Evolutionary conservation across 768 basidiomycete genomes (phyloP), one percentile per base, ranked within the genome.

Genomic region (Artomyces pyxidatus): DNA sequence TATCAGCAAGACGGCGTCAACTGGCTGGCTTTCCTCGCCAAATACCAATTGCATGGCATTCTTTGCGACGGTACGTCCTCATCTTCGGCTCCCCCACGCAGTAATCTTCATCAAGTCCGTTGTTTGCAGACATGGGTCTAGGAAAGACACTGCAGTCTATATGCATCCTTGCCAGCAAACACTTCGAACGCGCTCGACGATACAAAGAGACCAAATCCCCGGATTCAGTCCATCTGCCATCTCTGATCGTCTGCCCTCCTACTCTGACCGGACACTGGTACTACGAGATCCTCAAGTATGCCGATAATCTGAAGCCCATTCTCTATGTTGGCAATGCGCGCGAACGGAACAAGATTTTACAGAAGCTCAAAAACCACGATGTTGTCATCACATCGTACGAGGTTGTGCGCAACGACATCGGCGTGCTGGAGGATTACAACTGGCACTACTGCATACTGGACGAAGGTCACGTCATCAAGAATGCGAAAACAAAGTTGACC

Each of bases 251-350:
- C 48, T 99, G 96, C 59, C 96, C 96, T 0, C 95, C 96, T 3
- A 99, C 96, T 1, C 78, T 99, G 45, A 96, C 92, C 2, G 95
- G 96, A 9, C 96, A 99, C 63, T 99, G 96, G 96, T 93, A 91
- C 64, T 95, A 98, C 66, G 96, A 99, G 69, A 86, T 98, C 51
- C 72, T 84, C 42, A 98, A 96, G 61, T 99, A 98, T 58, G 76
- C 84, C 3, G 85, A 87, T 41, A 87, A 84, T 58, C 73, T 98
- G 44, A 77, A 76, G 25, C 90, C 94, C 0, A 72, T 96, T 42
- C 71, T 94, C 53, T 99, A 98, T 66, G 85, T 85, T 7, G 96
- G 96, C 21, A 85, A 85, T 49, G 78, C 89, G 23, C 75, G 82
- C 49, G 92, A 98, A 59, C 82, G 96, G 22, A 71, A 75, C 23